Evolutionary conservation across 2,329 filamentous ascomycete genomes (phyloP).

Genomic region (Ceratocystis lukuohia): DNA sequence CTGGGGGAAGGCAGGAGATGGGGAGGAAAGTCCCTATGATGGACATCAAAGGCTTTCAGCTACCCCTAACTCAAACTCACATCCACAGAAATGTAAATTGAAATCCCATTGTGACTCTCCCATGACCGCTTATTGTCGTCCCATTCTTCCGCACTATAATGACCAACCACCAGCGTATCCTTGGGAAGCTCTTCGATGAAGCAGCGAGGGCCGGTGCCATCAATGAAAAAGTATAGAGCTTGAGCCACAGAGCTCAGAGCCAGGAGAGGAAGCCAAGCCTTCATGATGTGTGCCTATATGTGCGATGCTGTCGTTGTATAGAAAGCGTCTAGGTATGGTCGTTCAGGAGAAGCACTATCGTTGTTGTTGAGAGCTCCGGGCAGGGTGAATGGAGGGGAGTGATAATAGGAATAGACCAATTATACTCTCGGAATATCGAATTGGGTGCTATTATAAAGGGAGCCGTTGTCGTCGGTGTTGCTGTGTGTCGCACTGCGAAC

Average conservation of each 20-base stretch:
- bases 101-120: slow-evolving; percentile 59
- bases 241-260: slow-evolving; percentile 53
- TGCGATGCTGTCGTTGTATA: background rate
- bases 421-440: background rate
- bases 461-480: background rate
- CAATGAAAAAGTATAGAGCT: slow-evolving; percentile 91
- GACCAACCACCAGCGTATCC: slow-evolving; percentile 88
- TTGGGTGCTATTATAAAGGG: too few relatives aligned
- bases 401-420: background rate
- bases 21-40: too few relatives aligned
- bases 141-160: slow-evolving; percentile 78
- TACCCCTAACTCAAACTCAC: slow-evolving; percentile 31
- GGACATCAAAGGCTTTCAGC: too few relatives aligned
- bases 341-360: background rate
- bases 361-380: background rate
- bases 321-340: background rate
- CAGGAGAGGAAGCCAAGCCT: slow-evolving; percentile 49
- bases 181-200: slow-evolving; percentile 98
- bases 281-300: slow-evolving; percentile 33
- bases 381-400: background rate
- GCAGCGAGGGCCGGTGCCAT: slow-evolving; percentile 74
- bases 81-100: slow-evolving; percentile 84
- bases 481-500: background rate
- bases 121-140: slow-evolving; percentile 57
- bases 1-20: too few relatives aligned